These are phyloP conservation scores for Paragyromitra xinjiangensis DNA, from an alignment of 495 filamentous ascomycete species.

Conservation along the genomic window DNA sequence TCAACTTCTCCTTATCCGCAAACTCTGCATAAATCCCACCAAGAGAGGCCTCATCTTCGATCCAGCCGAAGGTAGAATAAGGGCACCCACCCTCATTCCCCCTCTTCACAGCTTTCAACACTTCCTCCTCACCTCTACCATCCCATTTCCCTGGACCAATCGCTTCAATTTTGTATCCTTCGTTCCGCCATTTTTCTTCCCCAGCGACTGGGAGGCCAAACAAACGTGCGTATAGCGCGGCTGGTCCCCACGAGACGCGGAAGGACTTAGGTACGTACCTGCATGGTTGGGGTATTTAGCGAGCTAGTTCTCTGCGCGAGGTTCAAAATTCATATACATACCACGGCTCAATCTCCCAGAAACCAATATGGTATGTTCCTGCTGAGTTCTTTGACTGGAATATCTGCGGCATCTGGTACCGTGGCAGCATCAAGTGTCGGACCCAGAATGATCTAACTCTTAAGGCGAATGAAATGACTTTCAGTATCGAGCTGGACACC, in stretches of 20 bases:
- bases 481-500: conserved; percentile 59
- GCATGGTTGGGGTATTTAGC: conserved; percentile 48
- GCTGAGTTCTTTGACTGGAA: conserved; percentile 61
- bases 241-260: conserved; percentile 58
- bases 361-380: conserved; percentile 61
- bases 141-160: conserved; percentile 68
- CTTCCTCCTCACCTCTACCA: conserved; percentile 63
- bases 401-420: conserved; percentile 62
- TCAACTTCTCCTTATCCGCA: conserved; percentile 4
- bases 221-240: conserved; percentile 63
- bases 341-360: conserved; percentile 67
- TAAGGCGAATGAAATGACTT: conserved; percentile 61
- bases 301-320: too few species aligned
- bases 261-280: conserved; percentile 55
- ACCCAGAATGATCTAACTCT: conserved; percentile 63
- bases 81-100: conserved; percentile 60
- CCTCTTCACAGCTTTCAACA: conserved; percentile 60
- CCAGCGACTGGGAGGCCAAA: conserved; percentile 66
- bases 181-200: conserved; percentile 64
- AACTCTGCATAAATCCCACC: conserved; percentile 26
- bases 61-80: conserved; percentile 29
- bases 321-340: conserved; percentile 60
- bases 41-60: conserved; percentile 19
- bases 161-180: conserved; percentile 65
- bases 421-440: conserved; percentile 65